Conservation (phyloP, 352 stramenopile genomes). For the Phytophthora meadii region DNA sequence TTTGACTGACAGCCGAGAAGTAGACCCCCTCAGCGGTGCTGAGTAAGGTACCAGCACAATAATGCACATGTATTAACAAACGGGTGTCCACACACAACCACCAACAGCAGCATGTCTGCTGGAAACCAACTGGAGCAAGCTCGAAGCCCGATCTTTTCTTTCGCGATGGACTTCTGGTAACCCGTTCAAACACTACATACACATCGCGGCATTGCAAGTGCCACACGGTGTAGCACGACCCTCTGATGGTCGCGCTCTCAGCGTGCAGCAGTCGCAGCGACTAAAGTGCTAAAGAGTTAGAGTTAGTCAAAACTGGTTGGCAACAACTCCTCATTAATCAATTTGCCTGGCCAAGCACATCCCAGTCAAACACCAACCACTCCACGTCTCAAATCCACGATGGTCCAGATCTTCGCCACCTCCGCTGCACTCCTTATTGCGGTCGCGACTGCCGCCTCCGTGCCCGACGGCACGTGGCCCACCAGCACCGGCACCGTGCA, state of each 20-base stretch:
- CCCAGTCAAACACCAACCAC: background rate
- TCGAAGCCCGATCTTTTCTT: background rate
- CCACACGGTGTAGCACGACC: background rate
- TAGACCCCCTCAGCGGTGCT: background rate
- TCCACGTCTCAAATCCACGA: conserved; percentile 4
- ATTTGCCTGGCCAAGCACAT: background rate
- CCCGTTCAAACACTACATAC: no score
- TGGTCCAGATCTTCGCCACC: conserved; percentile 18
- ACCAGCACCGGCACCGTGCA: conserved; percentile 15
- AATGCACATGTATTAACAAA: background rate
- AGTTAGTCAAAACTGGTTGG: background rate
- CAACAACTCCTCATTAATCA: background rate
- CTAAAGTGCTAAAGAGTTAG: background rate
- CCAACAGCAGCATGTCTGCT: background rate
- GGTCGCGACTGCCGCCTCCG: conserved; percentile 4
- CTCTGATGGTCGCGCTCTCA: background rate
- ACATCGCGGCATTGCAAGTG: no score
- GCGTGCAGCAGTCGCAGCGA: background rate
- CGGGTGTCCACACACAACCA: background rate
- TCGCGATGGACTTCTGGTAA: background rate
- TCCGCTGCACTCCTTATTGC: conserved; percentile 14
- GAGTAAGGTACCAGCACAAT: background rate
- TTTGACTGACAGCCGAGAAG: background rate
- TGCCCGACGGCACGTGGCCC: conserved; percentile 25
- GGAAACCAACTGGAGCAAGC: background rate